phyloP scores from a whole-genome alignment of 192 early-diverging fungal species.

The Coemansia sp. region DNA sequence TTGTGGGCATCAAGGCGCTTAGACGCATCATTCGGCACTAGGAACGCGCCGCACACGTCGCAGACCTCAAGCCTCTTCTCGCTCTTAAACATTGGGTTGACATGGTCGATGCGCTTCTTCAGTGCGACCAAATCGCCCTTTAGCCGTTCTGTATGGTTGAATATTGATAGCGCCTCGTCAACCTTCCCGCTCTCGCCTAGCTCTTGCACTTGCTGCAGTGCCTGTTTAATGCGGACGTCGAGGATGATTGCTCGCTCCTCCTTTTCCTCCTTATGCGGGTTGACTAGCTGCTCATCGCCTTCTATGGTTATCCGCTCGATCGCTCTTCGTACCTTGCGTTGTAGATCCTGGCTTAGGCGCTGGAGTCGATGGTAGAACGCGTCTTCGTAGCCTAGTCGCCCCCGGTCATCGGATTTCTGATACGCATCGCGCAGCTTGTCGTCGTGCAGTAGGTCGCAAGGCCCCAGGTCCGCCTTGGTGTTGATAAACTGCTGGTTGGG shows the following conservation, averaged over 20 bases:
- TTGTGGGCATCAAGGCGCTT: constrained; percentile 78
- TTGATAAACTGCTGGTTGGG: constrained; percentile 82
- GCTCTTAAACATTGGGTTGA: constrained; percentile 65
- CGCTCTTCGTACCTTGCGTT: constrained; percentile 69
- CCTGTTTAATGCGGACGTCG: constrained; percentile 74
- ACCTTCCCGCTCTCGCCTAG: constrained; percentile 74
- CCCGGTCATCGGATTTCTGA: constrained; percentile 60
- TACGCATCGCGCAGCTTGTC: constrained; percentile 69
- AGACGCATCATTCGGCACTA: constrained; percentile 81
- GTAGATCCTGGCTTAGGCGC: constrained; percentile 64
- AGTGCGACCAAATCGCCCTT: constrained; percentile 62
- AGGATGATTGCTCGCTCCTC: constrained; percentile 79
- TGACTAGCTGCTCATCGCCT: constrained; percentile 62
- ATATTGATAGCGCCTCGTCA: constrained; percentile 66
- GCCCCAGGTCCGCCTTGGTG: constrained; percentile 75
- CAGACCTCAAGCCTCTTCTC: constrained; percentile 79
- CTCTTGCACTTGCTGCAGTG: constrained; percentile 65
- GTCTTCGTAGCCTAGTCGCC: constrained; percentile 70
- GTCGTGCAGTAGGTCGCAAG: constrained; percentile 78
- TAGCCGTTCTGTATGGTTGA: constrained; percentile 64
- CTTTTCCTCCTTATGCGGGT: constrained; percentile 70
- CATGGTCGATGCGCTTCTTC: constrained; percentile 55
- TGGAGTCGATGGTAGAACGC: constrained; percentile 68
- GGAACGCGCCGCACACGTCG: constrained; percentile 78
- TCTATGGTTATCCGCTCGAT: constrained; percentile 66